These are phyloP conservation scores for Apiospora kogelbergensis DNA, from an alignment of 2,329 filamentous ascomycete genomes.

Conservation along the genomic window DNA sequence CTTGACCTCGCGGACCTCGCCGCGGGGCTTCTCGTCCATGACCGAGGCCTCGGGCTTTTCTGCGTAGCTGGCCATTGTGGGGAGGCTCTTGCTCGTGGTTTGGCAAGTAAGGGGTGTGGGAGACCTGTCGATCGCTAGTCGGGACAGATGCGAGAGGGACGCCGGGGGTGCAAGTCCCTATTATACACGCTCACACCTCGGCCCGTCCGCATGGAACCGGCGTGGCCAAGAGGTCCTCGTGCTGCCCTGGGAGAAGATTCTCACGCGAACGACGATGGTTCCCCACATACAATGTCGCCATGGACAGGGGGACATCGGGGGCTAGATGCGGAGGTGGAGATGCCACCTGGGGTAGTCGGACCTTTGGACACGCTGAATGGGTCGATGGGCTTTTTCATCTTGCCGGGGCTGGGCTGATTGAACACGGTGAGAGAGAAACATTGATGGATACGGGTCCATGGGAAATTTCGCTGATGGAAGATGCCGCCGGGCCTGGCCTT, in stretches of 20 bases:
- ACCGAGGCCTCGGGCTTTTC: conserved; percentile 21
- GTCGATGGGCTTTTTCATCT: background rate
- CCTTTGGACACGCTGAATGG: background rate
- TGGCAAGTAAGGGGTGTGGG: background rate
- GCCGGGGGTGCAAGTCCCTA: background rate
- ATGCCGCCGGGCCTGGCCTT: background rate
- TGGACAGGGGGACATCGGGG: background rate
- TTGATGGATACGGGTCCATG: background rate
- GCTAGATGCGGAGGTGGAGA: background rate
- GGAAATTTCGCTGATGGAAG: background rate
- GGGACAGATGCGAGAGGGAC: background rate
- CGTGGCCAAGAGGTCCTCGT: background rate
- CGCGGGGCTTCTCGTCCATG: conserved; percentile 25
- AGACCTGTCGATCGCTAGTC: background rate
- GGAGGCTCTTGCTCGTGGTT: background rate
- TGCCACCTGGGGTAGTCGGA: background rate
- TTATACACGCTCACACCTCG: background rate
- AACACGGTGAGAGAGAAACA: background rate
- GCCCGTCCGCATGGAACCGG: background rate
- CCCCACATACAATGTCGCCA: background rate
- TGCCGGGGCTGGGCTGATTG: background rate
- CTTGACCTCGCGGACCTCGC: conserved; percentile 32
- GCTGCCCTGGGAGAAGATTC: background rate
- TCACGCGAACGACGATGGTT: background rate
- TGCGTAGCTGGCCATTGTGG: conserved; percentile 19